Base-by-base conservation (phyloP, 164 flowering plant genomes). In the Dillenia suffruticosa region DNA sequence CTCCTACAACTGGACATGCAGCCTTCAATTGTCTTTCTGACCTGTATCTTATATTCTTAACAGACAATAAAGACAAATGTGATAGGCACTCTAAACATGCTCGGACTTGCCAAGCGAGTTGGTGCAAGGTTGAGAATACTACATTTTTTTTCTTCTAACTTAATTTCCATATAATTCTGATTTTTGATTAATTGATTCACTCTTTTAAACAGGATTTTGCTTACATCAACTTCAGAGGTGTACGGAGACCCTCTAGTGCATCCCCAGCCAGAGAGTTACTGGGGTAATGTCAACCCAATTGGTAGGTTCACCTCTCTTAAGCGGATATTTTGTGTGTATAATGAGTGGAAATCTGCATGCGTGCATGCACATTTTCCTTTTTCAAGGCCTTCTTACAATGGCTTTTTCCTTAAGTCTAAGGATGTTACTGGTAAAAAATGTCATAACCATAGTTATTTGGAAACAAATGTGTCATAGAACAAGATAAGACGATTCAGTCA, bases 211-310 rank as follows among this genome's bases (percentile, higher is more conserved):
- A 85, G 92, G 84, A 93, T 94, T 72, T 78, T 91, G 78, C 86
- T 94, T 46, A 94, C 98, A 9, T 91, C 97, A 59, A 94, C 98
- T 49, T 91, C 97, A 40, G 97, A 94, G 75, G 98, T 94, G 43
- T 94, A 94, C 82, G 98, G 98, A 40, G 98, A 94, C 76, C 98
- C 98, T 54, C 96, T 94, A 70, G 84, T 83, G 70, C 98, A 94
- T 68, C 98, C 98, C 15, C 98, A 94, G 46, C 79, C 77, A 14
- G 98, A 94, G 70, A 85, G 75, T 64, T 94, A 94, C 51, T 94
- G 97, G 98, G 98, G 98, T 49, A 94, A 94, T 84, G 98, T 94
- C 46, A 94, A 94, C 73, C 98, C 98, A 47, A 91, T 94, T 57
- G 98, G 98, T 89, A 80, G 17, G 71, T 70, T 45, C 40, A 46